A percentile compares a stretch with the other conserved stretches of the same genome.
phyloP scores from a whole-genome alignment of 257 asterid species.

The Solanum pinnatisectum region DNA sequence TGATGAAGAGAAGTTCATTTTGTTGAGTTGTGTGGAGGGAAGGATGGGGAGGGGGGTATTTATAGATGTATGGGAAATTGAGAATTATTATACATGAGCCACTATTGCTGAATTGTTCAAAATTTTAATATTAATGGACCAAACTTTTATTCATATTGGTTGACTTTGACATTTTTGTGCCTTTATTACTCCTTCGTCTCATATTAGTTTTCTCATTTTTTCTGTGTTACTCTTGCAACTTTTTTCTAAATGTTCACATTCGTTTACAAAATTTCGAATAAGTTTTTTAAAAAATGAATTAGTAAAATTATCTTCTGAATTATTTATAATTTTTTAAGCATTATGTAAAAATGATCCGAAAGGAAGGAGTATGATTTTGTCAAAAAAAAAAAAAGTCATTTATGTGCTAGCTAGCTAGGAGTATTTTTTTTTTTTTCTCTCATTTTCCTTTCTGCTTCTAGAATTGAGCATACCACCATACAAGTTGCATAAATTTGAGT shows the following conservation, averaged over 20 bases:
- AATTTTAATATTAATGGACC: not conserved
- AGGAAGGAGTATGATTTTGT: not conserved
- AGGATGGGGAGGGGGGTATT: not conserved
- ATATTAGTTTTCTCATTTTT: too few species aligned
- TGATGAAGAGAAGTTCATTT: not conserved
- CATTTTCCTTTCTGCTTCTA: not conserved
- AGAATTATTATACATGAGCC: not conserved
- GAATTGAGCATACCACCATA: not conserved
- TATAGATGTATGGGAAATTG: not conserved
- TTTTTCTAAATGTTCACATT: too few species aligned
- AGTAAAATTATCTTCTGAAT: too few species aligned
- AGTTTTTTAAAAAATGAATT: too few species aligned
- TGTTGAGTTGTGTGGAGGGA: not conserved
- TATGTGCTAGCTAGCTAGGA: not conserved
- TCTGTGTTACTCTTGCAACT: too few species aligned
- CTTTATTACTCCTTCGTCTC: too few species aligned
- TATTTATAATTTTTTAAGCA: too few species aligned
- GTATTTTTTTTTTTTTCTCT: not conserved
- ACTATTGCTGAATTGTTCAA: not conserved
- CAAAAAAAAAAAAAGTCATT: not conserved
- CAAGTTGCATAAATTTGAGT: not conserved
- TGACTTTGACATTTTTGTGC: not conserved
- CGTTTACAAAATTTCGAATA: too few species aligned
- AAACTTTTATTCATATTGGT: not conserved
- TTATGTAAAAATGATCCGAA: too few species aligned